Percentiles rank a stretch among this genome's conserved stretches.
These are phyloP conservation scores for Mortierella sp. DNA, from an alignment of 371 early-diverging fungal genomes.

Conservation along the genomic window DNA sequence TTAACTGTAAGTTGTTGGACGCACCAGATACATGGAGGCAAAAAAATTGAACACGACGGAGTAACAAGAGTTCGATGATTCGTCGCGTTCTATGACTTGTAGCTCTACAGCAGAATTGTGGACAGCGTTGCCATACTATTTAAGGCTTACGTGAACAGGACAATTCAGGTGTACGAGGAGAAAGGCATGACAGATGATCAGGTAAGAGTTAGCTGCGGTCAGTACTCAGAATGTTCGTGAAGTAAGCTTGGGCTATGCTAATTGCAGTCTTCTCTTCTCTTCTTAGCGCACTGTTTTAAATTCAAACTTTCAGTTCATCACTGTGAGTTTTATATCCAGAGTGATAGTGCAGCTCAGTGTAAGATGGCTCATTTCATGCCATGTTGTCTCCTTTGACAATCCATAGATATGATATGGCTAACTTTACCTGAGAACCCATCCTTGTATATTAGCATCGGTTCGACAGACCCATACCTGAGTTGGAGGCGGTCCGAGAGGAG, in stretches of 20 bases:
- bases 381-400: neutral
- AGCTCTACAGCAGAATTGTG: conserved; percentile 50
- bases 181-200: conserved; percentile 49
- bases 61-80: too few relatives aligned
- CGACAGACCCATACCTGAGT: conserved; percentile 72
- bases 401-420: neutral
- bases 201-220: conserved; percentile 4
- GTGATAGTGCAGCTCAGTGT: conserved; percentile 69
- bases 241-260: neutral
- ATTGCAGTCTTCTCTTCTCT: neutral
- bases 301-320: conserved; percentile 70
- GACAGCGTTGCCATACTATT: conserved; percentile 46
- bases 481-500: conserved; percentile 66
- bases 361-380: conserved; percentile 8
- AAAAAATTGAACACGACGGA: too few relatives aligned
- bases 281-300: conserved; percentile 63
- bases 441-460: conserved; percentile 61
- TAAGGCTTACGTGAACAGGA: conserved; percentile 50
- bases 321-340: conserved; percentile 69
- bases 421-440: neutral
- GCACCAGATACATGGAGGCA: too few relatives aligned
- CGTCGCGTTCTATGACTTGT: too few relatives aligned
- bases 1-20: conserved; percentile 59
- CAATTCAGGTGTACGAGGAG: conserved; percentile 50
- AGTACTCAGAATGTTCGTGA: neutral